A percentile compares a stretch with the other conserved stretches of the same genome.
Evolutionary conservation across 2,329 filamentous ascomycete genomes (phyloP).

Genomic region (Neodidymelliopsis sp.): DNA sequence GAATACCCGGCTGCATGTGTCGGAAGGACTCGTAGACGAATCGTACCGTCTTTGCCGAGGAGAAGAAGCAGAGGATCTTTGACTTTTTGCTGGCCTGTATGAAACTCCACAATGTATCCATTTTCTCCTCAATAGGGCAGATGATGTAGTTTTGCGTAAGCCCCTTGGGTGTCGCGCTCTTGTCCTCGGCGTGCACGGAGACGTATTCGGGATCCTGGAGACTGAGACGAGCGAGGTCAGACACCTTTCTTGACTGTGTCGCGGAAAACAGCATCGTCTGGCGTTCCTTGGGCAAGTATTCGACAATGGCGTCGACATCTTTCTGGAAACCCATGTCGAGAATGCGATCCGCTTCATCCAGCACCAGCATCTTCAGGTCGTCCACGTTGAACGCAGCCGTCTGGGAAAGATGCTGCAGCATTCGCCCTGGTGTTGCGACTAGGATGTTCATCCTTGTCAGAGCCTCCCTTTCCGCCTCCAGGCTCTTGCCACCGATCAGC

Average conservation of each 20-base stretch:
- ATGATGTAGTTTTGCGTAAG: slow-evolving; percentile 92
- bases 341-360: slow-evolving; percentile 96
- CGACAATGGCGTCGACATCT: slow-evolving; percentile 89
- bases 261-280: slow-evolving; percentile 97
- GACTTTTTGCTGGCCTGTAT: slow-evolving; percentile 88
- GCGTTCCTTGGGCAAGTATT: slow-evolving; percentile 83
- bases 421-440: slow-evolving; percentile 92
- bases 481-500: slow-evolving; percentile 90
- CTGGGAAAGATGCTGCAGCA: slow-evolving; percentile 95
- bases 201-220: slow-evolving; percentile 93
- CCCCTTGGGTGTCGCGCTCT: slow-evolving; percentile 78
- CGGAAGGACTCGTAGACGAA: slow-evolving; percentile 95
- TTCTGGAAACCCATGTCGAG: slow-evolving; percentile 97
- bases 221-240: slow-evolving; percentile 87
- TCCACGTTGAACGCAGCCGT: slow-evolving; percentile 89
- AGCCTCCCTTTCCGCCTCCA: slow-evolving; percentile 86
- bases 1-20: slow-evolving; percentile 92
- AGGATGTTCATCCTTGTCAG: slow-evolving; percentile 94
- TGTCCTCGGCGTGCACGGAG: slow-evolving; percentile 85
- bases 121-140: slow-evolving; percentile 84
- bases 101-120: slow-evolving; percentile 93
- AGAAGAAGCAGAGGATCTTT: slow-evolving; percentile 95
- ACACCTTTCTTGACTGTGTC: slow-evolving; percentile 93
- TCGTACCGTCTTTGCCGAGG: slow-evolving; percentile 93
- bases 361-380: slow-evolving; percentile 88